Percentiles rank a stretch among this genome's conserved stretches.
phyloP scores from a whole-genome alignment of 345 rosid species.

The Lumnitzera racemosa region DNA sequence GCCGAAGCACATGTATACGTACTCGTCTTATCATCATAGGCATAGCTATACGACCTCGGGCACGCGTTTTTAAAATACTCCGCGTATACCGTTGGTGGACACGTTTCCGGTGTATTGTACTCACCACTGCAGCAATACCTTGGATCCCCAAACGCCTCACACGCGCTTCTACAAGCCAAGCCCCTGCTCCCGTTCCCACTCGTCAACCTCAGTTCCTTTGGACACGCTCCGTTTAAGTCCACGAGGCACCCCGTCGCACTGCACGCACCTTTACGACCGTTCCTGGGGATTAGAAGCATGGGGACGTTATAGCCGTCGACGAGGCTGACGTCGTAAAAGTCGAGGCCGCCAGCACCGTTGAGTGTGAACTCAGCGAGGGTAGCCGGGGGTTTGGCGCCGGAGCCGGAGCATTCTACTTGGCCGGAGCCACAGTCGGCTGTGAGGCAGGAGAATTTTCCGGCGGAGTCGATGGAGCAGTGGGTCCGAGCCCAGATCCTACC shows the following conservation, averaged over 20 bases:
- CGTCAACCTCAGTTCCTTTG: conserved; percentile 41
- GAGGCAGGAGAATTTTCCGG: conserved; percentile 43
- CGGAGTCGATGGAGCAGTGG: conserved; percentile 33
- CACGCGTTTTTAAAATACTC: conserved; percentile 71
- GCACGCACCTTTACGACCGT: conserved; percentile 38
- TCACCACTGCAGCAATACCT: conserved; percentile 69
- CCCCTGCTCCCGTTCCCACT: conserved; percentile 15
- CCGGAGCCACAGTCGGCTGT: conserved; percentile 88
- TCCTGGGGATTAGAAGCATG: conserved; percentile 48
- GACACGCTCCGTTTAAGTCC: conserved; percentile 79
- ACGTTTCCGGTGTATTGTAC: conserved; percentile 72
- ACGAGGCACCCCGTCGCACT: conserved; percentile 82
- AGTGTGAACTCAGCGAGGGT: conserved; percentile 90
- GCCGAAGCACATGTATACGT: conserved; percentile 74
- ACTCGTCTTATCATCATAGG: conserved; percentile 84
- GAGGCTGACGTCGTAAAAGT: conserved; percentile 58
- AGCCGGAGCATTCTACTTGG: conserved; percentile 50
- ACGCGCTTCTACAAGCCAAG: conserved; percentile 70
- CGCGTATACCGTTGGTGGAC: conserved; percentile 59
- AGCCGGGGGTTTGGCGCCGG: conserved; percentile 75
- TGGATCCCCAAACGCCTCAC: conserved; percentile 77
- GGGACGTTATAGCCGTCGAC: conserved; percentile 23
- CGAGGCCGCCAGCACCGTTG: conserved; percentile 64
- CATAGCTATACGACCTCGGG: conserved; percentile 89
- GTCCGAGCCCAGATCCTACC: conserved; percentile 89